Base-by-base conservation (phyloP, 2,329 filamentous ascomycete genomes). In the Claviceps spartinae region DNA sequence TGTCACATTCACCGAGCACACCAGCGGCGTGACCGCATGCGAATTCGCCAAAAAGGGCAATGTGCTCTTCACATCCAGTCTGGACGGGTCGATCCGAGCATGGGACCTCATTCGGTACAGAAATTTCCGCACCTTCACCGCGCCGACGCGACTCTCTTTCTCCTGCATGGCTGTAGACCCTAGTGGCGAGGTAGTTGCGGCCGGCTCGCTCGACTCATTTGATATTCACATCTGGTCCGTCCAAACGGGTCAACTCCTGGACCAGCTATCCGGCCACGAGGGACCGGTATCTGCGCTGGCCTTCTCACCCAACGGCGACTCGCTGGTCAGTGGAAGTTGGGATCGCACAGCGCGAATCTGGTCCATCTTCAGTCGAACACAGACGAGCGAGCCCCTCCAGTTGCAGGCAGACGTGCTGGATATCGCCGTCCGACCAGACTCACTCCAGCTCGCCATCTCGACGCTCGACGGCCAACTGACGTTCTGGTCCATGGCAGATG, bases 191-290 rank as follows among this genome's bases (percentile, higher is more conserved):
- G 87, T 98, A 8, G 86, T 98, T 3, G 95, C 91, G 54, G 93
- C 93, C 9, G 93, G 91, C 2, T 97, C 91, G 1, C 76, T 95
- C 16, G 93, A 98, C 66, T 95, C 90, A 4, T 97, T 96, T 58
- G 91, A 97, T 63, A 88, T 98, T 49, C 90, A 98, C 68, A 86
- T 98, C 56, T 98, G 93, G 93, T 96, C 88, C 5, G 94, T 98
- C 4, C 93, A 98, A 65, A 98, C 91, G 0, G 93, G 93, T 2
- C 93, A 98, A 66, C 75, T 98, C 18, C 80, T 98, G 5, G 93
- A 98, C 65, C 85, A 85, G 58, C 74, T 98, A 24, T 79, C 90
- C 6, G 94, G 93, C 1, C 93, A 98, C 60, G 91, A 98, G 69
- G 93, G 91, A 0, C 93, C 93, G 0, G 85, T 98, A 1, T 93